Conservation (phyloP, 768 basidiomycete genomes). For the Tulasnella sp. region DNA sequence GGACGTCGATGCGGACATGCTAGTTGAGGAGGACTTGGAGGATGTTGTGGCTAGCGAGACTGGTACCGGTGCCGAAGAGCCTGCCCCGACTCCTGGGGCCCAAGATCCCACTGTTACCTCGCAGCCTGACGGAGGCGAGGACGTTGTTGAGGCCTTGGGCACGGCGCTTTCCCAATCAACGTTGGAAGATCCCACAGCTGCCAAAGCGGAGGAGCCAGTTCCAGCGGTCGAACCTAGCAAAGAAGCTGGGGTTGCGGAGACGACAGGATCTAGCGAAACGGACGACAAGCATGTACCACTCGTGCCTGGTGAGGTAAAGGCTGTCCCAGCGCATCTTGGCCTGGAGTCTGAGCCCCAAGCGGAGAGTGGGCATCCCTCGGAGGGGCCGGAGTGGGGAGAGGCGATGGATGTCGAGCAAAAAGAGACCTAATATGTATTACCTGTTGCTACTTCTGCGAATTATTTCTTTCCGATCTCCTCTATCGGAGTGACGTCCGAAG, state of each 20-base stretch:
- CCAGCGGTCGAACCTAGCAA: not conserved
- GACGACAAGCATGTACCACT: not conserved
- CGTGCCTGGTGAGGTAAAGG: constrained; percentile 17
- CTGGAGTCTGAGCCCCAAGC: not conserved
- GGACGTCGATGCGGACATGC: not conserved
- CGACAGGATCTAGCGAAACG: not conserved
- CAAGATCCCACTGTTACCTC: not conserved
- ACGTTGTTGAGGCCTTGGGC: not conserved
- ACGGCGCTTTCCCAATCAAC: not conserved
- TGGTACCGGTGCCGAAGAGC: not conserved
- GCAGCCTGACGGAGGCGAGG: not conserved
- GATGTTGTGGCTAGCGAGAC: not conserved
- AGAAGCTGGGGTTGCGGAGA: constrained; percentile 3
- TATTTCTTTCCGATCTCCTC: not conserved
- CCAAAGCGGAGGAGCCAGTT: not conserved
- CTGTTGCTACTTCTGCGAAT: not conserved
- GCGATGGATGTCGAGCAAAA: not conserved
- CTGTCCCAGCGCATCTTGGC: constrained; percentile 16
- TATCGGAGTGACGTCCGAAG: not conserved
- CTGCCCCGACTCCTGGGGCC: not conserved
- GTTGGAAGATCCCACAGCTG: not conserved
- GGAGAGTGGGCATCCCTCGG: not conserved
- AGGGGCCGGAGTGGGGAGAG: constrained; percentile 8
- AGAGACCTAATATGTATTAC: constrained; percentile 13
- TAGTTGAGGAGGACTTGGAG: not conserved